Conservation (phyloP, 768 basidiomycete species). For the Boletellus ananas region DNA sequence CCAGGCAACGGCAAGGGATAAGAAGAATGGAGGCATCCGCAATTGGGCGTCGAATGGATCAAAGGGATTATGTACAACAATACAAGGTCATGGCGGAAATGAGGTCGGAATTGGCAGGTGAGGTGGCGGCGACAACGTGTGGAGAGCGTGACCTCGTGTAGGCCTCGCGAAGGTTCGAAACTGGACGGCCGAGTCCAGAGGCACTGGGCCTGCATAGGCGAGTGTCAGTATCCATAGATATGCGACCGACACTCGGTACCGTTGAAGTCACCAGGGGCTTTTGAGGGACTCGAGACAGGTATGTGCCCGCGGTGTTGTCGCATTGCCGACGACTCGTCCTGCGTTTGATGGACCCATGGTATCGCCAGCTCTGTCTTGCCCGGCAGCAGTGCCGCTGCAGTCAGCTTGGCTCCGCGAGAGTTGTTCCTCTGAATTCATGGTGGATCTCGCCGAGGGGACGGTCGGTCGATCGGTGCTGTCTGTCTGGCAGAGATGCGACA, state of each 20-base stretch:
- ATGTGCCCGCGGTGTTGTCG: too few relatives aligned
- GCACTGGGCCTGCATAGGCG: background rate
- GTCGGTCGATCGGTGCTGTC: too few relatives aligned
- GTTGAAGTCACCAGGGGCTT: too few relatives aligned
- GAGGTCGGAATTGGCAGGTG: constrained; percentile 5
- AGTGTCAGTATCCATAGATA: constrained; percentile 9
- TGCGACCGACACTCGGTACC: background rate
- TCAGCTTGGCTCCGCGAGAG: too few relatives aligned
- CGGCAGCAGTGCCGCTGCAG: too few relatives aligned
- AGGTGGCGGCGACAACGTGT: constrained; percentile 20
- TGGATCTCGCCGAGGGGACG: too few relatives aligned
- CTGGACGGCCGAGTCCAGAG: background rate
- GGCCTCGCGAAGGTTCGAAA: background rate
- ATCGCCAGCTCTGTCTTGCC: too few relatives aligned
- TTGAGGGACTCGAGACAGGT: too few relatives aligned
- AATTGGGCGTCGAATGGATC: background rate
- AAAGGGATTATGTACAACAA: constrained; percentile 10
- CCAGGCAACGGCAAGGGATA: constrained; percentile 4
- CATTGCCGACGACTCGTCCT: too few relatives aligned
- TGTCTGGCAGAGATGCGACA: too few relatives aligned
- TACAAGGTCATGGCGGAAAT: constrained; percentile 20
- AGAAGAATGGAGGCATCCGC: constrained; percentile 7
- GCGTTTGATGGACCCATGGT: too few relatives aligned
- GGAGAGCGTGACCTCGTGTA: constrained; percentile 6
- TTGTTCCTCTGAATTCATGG: too few relatives aligned